phyloP scores from a whole-genome alignment of 768 basidiomycete genomes.

The Boletus pseudopeckii region DNA sequence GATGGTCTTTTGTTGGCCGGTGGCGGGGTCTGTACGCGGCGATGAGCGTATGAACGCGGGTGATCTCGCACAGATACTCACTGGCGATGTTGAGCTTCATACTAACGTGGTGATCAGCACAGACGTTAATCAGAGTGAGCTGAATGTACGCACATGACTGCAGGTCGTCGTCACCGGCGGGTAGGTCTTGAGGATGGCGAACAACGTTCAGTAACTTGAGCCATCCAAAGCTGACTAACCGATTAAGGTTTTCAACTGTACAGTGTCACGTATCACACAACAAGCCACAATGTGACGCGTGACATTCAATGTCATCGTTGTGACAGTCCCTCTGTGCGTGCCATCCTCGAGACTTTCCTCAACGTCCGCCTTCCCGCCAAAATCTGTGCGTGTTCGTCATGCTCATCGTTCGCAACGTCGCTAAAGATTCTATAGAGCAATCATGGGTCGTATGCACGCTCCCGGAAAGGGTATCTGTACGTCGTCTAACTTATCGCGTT shows the following conservation, averaged over 20 bases:
- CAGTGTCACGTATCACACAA: slow-evolving; percentile 34
- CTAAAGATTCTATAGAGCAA: slow-evolving; percentile 34
- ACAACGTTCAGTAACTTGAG: background rate
- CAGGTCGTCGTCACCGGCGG: slow-evolving; percentile 41
- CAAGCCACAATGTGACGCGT: slow-evolving; percentile 33
- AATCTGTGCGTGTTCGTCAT: slow-evolving; percentile 35
- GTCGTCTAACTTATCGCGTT: slow-evolving; percentile 31
- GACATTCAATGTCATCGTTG: slow-evolving; percentile 25
- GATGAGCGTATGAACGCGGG: slow-evolving; percentile 11
- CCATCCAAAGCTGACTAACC: slow-evolving; percentile 23
- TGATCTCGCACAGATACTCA: slow-evolving; percentile 38
- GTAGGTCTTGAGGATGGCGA: slow-evolving; percentile 22
- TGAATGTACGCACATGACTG: slow-evolving; percentile 25
- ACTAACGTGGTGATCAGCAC: slow-evolving; percentile 32
- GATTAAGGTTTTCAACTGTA: slow-evolving; percentile 64
- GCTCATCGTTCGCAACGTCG: slow-evolving; percentile 3
- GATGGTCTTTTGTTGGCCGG: slow-evolving; percentile 94
- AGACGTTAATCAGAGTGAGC: background rate
- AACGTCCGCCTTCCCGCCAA: slow-evolving; percentile 21
- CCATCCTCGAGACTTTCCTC: slow-evolving; percentile 18
- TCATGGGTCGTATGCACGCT: slow-evolving; percentile 99
- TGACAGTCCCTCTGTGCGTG: slow-evolving; percentile 13
- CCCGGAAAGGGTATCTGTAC: slow-evolving; percentile 99
- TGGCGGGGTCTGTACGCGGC: slow-evolving; percentile 75
- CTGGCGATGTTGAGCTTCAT: slow-evolving; percentile 99